These are phyloP conservation scores for Delonix regia DNA, from an alignment of 306 rosid genomes.

Conservation along the genomic window DNA sequence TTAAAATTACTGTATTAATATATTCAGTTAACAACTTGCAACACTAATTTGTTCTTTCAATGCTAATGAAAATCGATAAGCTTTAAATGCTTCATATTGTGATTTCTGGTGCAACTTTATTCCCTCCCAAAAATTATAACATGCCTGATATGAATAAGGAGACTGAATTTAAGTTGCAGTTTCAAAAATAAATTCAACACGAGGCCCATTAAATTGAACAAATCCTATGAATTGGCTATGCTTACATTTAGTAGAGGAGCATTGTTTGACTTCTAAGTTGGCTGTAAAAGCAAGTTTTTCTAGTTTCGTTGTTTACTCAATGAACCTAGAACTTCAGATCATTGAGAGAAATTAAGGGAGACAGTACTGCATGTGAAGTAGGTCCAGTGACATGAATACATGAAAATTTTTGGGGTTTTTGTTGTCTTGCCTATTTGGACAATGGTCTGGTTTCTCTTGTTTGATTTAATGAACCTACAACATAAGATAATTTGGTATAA, in stretches of 20 bases:
- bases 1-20: neutral
- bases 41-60: neutral
- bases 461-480: constrained; percentile 8
- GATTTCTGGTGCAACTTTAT: neutral
- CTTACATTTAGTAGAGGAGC: constrained; percentile 4
- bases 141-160: neutral
- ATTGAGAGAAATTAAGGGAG: neutral
- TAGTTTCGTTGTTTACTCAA: constrained; percentile 1
- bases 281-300: neutral
- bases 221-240: constrained; percentile 3
- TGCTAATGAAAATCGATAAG: neutral
- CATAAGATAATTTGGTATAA: neutral
- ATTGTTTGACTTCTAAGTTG: neutral
- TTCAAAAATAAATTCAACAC: constrained; percentile 1
- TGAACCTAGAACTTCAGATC: neutral
- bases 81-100: neutral
- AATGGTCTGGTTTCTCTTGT: neutral
- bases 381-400: neutral
- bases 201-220: constrained; percentile 5
- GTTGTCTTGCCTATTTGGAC: neutral
- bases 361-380: neutral
- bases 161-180: neutral
- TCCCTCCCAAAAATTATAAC: neutral
- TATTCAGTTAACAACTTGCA: neutral
- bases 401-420: neutral